Evolutionary conservation across 2,329 filamentous ascomycete genomes (phyloP).

Genomic region (Aureobasidium melanogenum): DNA sequence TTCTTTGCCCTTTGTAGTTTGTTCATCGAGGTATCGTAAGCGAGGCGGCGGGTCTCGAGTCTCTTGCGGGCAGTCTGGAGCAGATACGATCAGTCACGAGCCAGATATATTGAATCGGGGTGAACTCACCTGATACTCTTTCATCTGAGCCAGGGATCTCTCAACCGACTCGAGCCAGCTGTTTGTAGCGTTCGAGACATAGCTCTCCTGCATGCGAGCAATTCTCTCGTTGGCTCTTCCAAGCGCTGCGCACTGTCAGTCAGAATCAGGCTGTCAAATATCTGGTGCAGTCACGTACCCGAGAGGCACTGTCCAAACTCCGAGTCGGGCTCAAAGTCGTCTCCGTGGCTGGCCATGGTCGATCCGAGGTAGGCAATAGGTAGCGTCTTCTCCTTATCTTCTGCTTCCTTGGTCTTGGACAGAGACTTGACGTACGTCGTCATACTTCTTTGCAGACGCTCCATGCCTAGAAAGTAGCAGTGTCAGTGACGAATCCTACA

Average conservation of each 20-base stretch:
- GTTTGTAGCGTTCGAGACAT: conserved; percentile 65
- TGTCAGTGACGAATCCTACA: neutral
- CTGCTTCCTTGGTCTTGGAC: conserved; percentile 71
- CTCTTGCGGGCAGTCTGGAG: conserved; percentile 73
- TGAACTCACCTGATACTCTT: conserved; percentile 77
- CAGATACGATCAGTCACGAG: neutral
- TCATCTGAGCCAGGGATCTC: conserved; percentile 85
- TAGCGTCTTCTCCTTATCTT: conserved; percentile 80
- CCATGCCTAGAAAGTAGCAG: conserved; percentile 57
- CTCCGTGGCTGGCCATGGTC: conserved; percentile 79
- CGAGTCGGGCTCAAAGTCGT: conserved; percentile 85
- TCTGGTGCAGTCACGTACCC: conserved; percentile 25
- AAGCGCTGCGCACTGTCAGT: conserved; percentile 44
- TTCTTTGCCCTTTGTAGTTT: conserved; percentile 92
- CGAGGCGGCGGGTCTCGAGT: conserved; percentile 79
- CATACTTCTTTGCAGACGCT: conserved; percentile 80
- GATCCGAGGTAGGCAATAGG: conserved; percentile 72
- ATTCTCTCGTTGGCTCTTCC: conserved; percentile 84
- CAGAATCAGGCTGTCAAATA: too few relatives aligned
- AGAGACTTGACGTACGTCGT: conserved; percentile 80
- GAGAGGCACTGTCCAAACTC: conserved; percentile 84
- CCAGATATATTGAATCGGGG: neutral
- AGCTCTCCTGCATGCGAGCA: conserved; percentile 75
- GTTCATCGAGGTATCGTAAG: conserved; percentile 79
- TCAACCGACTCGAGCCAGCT: conserved; percentile 91